Evolutionary conservation across 148 eudicot genomes (phyloP).

Genomic region (Cornus kousa): DNA sequence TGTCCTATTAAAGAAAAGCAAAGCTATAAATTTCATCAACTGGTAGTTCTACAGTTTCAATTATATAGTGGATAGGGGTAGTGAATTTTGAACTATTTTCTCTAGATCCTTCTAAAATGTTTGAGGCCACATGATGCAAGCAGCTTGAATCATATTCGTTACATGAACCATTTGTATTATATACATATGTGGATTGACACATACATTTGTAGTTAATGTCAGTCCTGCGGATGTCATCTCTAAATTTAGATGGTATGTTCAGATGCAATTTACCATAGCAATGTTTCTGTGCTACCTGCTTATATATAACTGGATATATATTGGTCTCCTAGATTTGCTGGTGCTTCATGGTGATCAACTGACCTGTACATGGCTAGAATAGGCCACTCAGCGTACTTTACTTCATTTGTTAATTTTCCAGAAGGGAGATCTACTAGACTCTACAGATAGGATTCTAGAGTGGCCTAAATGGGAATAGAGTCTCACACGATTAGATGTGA

Average conservation of each 20-base stretch:
- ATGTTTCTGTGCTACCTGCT: not conserved
- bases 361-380: not conserved
- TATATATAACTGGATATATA: not conserved
- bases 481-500: too few species aligned
- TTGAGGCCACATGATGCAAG: not conserved
- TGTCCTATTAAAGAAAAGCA: not conserved
- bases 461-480: too few species aligned
- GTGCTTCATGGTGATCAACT: not conserved
- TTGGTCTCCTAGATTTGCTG: not conserved
- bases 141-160: not conserved
- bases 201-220: not conserved
- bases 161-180: not conserved
- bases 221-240: not conserved
- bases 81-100: not conserved
- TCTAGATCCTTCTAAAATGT: not conserved
- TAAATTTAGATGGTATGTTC: not conserved
- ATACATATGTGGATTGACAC: not conserved
- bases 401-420: not conserved
- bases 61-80: not conserved
- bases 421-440: not conserved
- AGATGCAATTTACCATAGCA: not conserved
- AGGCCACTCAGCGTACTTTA: not conserved
- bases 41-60: too few species aligned
- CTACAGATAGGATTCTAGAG: too few species aligned
- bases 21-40: too few species aligned